Conservation (phyloP, 306 rosid genomes). For the Trichosanthes truncata region DNA sequence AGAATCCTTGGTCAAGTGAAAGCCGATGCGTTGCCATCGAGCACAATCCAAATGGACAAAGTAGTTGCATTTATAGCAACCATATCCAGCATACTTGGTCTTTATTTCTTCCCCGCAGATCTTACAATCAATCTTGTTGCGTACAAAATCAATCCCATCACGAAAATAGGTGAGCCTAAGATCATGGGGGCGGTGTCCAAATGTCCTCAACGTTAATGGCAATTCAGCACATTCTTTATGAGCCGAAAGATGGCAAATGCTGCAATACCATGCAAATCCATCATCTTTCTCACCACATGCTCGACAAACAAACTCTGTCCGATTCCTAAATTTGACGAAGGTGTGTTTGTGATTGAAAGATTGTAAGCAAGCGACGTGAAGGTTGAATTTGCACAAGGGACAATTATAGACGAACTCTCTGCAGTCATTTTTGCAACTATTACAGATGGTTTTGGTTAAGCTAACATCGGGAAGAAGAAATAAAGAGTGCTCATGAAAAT, state of each 20-base stretch:
- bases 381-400: not conserved
- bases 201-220: not conserved
- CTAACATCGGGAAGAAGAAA: not conserved
- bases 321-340: not conserved
- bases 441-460: not conserved
- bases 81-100: not conserved
- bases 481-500: not conserved
- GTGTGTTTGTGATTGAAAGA: conserved; percentile 1
- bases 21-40: not conserved
- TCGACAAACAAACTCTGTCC: not conserved
- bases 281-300: not conserved
- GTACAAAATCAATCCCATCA: not conserved
- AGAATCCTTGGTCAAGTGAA: not conserved
- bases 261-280: not conserved
- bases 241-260: not conserved
- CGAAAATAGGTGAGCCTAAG: not conserved
- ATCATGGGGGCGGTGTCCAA: not conserved
- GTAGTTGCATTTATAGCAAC: not conserved
- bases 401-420: not conserved
- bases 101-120: not conserved
- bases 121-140: not conserved
- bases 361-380: not conserved
- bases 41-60: not conserved
- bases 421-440: conserved; percentile 4
- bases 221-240: not conserved